Conservation (phyloP, 2,329 filamentous ascomycete genomes). For the Aspergillus persii region DNA sequence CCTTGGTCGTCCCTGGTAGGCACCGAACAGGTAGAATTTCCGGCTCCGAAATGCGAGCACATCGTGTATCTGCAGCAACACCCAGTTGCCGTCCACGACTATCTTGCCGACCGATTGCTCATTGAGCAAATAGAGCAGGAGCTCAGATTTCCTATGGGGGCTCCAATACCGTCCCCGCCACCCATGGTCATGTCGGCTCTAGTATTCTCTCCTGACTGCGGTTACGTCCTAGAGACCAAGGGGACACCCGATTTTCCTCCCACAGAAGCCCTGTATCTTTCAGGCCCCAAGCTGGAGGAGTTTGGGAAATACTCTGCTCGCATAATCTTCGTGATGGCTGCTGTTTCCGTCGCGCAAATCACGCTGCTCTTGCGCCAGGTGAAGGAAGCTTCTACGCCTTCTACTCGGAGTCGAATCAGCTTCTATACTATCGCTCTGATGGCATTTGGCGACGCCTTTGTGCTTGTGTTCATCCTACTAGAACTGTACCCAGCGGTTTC, state of each 20-base stretch:
- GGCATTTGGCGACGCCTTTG: constrained; percentile 60
- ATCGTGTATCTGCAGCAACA: constrained; percentile 75
- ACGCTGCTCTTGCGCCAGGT: constrained; percentile 60
- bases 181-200: constrained; percentile 58
- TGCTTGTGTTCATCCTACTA: constrained; percentile 55
- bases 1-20: constrained; percentile 74
- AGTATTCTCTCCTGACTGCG: constrained; percentile 65
- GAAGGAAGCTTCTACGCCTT: constrained; percentile 63
- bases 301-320: constrained; percentile 52
- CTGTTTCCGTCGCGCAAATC: constrained; percentile 53
- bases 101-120: constrained; percentile 31
- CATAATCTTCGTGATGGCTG: constrained; percentile 53
- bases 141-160: constrained; percentile 58
- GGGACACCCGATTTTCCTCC: constrained; percentile 55
- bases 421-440: constrained; percentile 63
- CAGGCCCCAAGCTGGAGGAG: constrained; percentile 58
- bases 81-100: constrained; percentile 34
- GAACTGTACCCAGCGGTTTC: constrained; percentile 56
- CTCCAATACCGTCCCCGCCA: constrained; percentile 51
- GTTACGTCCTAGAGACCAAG: constrained; percentile 63
- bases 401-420: constrained; percentile 62
- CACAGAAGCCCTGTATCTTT: constrained; percentile 52
- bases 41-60: constrained; percentile 80
- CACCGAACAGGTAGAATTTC: constrained; percentile 45
- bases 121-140: constrained; percentile 58